Evolutionary conservation across 2,329 filamentous ascomycete species (phyloP).

Genomic region (Podosphaera fusca): DNA sequence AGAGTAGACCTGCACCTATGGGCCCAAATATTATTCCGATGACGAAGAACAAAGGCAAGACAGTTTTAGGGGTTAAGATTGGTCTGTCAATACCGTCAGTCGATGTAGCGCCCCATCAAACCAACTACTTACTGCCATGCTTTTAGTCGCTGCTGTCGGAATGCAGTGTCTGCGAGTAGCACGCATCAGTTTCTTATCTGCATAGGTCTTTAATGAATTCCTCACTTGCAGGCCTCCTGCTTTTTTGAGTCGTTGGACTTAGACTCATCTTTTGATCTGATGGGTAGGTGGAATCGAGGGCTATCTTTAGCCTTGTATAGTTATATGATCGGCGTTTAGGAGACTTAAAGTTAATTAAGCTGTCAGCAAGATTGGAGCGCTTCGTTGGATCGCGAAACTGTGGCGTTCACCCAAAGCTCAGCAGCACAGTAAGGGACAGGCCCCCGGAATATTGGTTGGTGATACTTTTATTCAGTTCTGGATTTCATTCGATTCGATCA

Average conservation of each 20-base stretch:
- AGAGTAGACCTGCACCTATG: slow-evolving; percentile 69
- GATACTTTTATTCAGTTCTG: too few species aligned
- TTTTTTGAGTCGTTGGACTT: slow-evolving; percentile 49
- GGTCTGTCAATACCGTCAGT: slow-evolving; percentile 31
- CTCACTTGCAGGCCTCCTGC: slow-evolving; percentile 70
- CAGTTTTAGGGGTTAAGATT: slow-evolving; percentile 85
- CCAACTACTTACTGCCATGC: slow-evolving; percentile 67
- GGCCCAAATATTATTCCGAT: slow-evolving; percentile 85
- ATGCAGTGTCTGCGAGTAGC: slow-evolving; percentile 54
- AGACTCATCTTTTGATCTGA: too few species aligned
- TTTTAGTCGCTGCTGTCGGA: slow-evolving; percentile 88
- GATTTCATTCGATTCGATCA: too few species aligned
- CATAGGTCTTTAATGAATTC: slow-evolving; percentile 7
- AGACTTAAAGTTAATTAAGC: too few species aligned
- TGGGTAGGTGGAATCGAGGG: too few species aligned
- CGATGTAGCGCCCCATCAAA: slow-evolving; percentile 1
- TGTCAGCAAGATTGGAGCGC: too few species aligned
- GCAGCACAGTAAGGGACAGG: too few species aligned
- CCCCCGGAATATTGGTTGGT: too few species aligned
- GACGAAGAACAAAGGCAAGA: slow-evolving; percentile 72
- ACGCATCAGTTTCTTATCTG: slow-evolving; percentile 7
- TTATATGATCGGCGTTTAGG: too few species aligned
- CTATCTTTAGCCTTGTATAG: too few species aligned
- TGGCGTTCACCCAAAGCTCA: too few species aligned
- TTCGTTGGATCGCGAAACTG: too few species aligned